These are phyloP conservation scores for Thelonectria discophora DNA, from an alignment of 2,329 filamentous ascomycete genomes.

Conservation along the genomic window DNA sequence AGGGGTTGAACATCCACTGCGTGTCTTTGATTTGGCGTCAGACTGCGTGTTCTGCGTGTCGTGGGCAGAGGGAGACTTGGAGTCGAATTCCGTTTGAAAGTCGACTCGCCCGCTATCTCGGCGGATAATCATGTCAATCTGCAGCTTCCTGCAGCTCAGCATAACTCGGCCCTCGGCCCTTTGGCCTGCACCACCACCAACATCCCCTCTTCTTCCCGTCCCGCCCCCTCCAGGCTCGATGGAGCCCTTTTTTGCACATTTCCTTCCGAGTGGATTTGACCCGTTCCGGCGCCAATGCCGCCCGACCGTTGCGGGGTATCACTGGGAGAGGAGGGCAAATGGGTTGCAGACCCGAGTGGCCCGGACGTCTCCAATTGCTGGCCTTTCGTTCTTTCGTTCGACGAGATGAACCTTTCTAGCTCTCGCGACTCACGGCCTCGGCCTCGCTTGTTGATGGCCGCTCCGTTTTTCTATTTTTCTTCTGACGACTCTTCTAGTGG, in stretches of 20 bases:
- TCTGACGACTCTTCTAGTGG: conserved; percentile 4
- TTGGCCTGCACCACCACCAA: conserved; percentile 15
- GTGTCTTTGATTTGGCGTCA: conserved; percentile 4
- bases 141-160: conserved; percentile 13
- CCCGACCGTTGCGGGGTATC: conserved; percentile 42
- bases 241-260: conserved; percentile 23
- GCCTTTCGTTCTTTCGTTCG: conserved; percentile 37
- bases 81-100: not conserved
- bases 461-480: conserved; percentile 7
- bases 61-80: not conserved
- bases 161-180: conserved; percentile 25
- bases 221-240: conserved; percentile 13
- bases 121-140: not conserved
- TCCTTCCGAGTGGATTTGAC: conserved; percentile 26
- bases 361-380: conserved; percentile 30
- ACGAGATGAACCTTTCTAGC: conserved; percentile 37
- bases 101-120: not conserved
- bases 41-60: not conserved
- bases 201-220: not conserved
- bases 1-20: not conserved
- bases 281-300: conserved; percentile 40
- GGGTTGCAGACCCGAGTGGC: conserved; percentile 39
- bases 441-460: not conserved
- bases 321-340: conserved; percentile 37
- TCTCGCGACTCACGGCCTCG: conserved; percentile 16